phyloP scores from a whole-genome alignment of 2,329 filamentous ascomycete genomes.

The Torrubiella hemipterigena region DNA sequence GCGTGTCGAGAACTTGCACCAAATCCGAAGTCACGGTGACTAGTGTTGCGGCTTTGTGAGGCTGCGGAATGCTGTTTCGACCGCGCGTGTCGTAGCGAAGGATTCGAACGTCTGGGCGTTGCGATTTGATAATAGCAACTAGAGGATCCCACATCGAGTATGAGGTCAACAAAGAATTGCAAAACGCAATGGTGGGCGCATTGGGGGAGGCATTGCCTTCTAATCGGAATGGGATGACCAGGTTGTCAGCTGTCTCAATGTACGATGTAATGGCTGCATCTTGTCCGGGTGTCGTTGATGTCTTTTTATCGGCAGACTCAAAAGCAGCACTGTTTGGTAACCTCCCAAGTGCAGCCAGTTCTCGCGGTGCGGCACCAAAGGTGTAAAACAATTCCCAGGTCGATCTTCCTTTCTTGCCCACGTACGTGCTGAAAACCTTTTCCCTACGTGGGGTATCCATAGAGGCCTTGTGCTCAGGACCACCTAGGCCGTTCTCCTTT shows the following conservation, averaged over 20 bases:
- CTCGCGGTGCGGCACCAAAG: slow-evolving; percentile 63
- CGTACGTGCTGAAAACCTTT: slow-evolving; percentile 45
- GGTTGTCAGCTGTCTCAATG: slow-evolving; percentile 55
- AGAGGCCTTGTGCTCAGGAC: slow-evolving; percentile 50
- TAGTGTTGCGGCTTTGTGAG: slow-evolving; percentile 40
- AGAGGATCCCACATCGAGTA: slow-evolving; percentile 74
- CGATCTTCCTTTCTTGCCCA: slow-evolving; percentile 44
- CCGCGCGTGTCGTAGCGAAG: slow-evolving; percentile 71
- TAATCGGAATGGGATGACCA: slow-evolving; percentile 59
- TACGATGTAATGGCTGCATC: slow-evolving; percentile 52
- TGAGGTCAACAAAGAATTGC: slow-evolving; percentile 70
- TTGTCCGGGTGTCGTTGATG: slow-evolving; percentile 38
- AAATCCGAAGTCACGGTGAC: slow-evolving; percentile 60
- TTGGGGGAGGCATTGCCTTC: slow-evolving; percentile 56
- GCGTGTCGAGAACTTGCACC: slow-evolving; percentile 49
- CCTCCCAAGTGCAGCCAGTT: slow-evolving; percentile 45
- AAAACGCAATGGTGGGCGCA: slow-evolving; percentile 63
- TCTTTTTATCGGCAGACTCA: slow-evolving; percentile 40
- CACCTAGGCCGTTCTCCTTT: slow-evolving; percentile 52
- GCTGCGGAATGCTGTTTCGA: slow-evolving; percentile 38
- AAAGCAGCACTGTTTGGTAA: slow-evolving; percentile 37
- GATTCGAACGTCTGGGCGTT: slow-evolving; percentile 56
- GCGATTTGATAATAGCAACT: slow-evolving; percentile 44
- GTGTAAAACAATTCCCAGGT: slow-evolving; percentile 66
- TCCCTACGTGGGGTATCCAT: slow-evolving; percentile 49